Evolutionary conservation across 192 early-diverging fungal species (phyloP), one percentile per base, ranked within the genome.

Genomic region (Kickxella alabastrina): DNA sequence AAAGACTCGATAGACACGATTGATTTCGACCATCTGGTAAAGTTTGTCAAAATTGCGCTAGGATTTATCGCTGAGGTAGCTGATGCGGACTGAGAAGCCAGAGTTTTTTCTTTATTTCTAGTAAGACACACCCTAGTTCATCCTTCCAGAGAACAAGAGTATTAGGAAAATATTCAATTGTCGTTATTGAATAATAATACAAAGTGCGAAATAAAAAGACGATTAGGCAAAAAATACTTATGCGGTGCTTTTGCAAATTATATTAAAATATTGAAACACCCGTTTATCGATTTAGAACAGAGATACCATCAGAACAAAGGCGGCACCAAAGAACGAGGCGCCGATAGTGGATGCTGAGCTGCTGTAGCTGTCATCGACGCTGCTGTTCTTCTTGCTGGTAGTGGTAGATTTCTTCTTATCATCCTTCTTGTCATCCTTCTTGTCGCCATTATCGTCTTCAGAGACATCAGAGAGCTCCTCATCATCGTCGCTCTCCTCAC

Each of bases 31-130:
- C 92, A 92, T 61, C 83, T 93, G 80, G 72, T 78, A 24, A 83
- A 92, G 57, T 94, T 90, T 59, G 80, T 86, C 50, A 85, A 87
- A 53, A 73, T 88, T 47, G 80, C 80, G 27, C 60, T 91, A 34
- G 87, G 78, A 5, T 97, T 88, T 75, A 86, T 84, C 5, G 77
- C 94, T 18, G 93, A 97, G 50, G 67, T 87, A 15, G 76, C 80
- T 32, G 51, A 49, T 53, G 45, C 45, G 7, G 25, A 17, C 18
- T 41, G 4, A 21, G 2, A 2, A 42, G 40, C 10, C 2, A 18
- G 3, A 2, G 12, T 37, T 37, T 37, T 13, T 37, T 37, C 17
- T 37, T 37, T 3, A 15, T 37, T 37, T n/a, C n/a, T n/a, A n/a
- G n/a, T n/a, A n/a, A n/a, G n/a, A n/a, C n/a, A n/a, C n/a, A n/a